These are phyloP conservation scores for Chalciporus sp. DNA, from an alignment of 1,284 basidiomycete species.

Conservation along the genomic window DNA sequence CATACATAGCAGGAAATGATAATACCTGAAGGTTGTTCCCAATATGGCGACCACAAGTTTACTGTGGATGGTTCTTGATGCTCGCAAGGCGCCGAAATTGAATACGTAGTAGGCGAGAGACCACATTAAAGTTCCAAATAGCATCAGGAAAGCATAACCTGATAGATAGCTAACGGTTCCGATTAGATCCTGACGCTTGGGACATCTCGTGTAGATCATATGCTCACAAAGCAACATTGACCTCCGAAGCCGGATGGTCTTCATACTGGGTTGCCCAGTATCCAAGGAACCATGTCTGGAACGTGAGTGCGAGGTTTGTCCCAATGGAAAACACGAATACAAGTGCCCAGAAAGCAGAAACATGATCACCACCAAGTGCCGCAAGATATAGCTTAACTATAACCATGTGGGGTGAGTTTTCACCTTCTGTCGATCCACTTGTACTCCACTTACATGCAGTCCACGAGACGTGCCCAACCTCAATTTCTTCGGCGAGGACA, in stretches of 20 bases:
- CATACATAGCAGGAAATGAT: neutral
- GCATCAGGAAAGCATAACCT: slow-evolving; percentile 36
- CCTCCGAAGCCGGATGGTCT: slow-evolving; percentile 28
- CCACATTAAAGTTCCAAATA: slow-evolving; percentile 22
- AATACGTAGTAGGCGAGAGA: slow-evolving; percentile 33
- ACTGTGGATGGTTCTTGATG: slow-evolving; percentile 59
- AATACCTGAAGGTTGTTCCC: slow-evolving; percentile 52
- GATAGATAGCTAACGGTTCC: slow-evolving; percentile 38
- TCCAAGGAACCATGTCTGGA: slow-evolving; percentile 56
- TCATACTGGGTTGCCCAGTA: slow-evolving; percentile 55
- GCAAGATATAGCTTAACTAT: slow-evolving; percentile 40
- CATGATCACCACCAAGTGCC: slow-evolving; percentile 44
- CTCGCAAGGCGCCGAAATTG: slow-evolving; percentile 49
- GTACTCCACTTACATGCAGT: slow-evolving; percentile 33
- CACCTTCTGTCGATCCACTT: no score
- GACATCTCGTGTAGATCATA: neutral
- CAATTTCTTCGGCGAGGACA: slow-evolving; percentile 63
- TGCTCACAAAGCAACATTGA: slow-evolving; percentile 37
- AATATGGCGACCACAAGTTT: slow-evolving; percentile 59
- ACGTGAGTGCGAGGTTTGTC: slow-evolving; percentile 30
- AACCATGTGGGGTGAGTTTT: neutral
- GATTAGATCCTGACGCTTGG: neutral
- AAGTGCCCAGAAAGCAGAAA: slow-evolving; percentile 41
- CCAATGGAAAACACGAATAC: slow-evolving; percentile 32
- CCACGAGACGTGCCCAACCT: slow-evolving; percentile 58